These are phyloP conservation scores for Penicillium digitatum DNA, from an alignment of 2,329 filamentous ascomycete species.

Conservation along the genomic window DNA sequence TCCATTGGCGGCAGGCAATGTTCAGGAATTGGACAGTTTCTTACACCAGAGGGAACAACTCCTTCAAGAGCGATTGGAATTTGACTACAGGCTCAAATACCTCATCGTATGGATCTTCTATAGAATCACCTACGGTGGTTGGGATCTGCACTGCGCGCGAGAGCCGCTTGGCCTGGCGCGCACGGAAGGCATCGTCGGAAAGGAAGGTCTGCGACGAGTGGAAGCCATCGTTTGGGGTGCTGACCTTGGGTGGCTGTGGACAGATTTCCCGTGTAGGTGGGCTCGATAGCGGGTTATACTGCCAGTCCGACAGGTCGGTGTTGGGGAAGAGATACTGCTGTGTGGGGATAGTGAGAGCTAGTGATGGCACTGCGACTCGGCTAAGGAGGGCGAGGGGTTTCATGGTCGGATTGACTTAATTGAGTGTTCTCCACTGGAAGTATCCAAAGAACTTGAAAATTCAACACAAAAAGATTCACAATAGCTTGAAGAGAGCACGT, in stretches of 20 bases:
- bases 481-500: slow-evolving; percentile 4
- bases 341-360: slow-evolving; percentile 26
- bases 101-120: slow-evolving; percentile 51
- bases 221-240: slow-evolving; percentile 28
- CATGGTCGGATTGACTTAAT: slow-evolving; percentile 9
- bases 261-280: slow-evolving; percentile 23
- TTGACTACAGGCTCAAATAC: slow-evolving; percentile 58
- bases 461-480: not conserved
- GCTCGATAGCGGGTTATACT: not conserved
- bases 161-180: slow-evolving; percentile 48
- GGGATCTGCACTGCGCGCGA: slow-evolving; percentile 56
- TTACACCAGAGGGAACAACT: slow-evolving; percentile 52
- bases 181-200: slow-evolving; percentile 26
- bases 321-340: slow-evolving; percentile 24
- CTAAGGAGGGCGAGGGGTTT: slow-evolving; percentile 16
- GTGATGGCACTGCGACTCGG: slow-evolving; percentile 18
- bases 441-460: not conserved
- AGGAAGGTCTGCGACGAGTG: slow-evolving; percentile 29
- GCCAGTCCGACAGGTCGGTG: not conserved
- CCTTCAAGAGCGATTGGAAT: slow-evolving; percentile 50
- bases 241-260: slow-evolving; percentile 29
- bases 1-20: not conserved
- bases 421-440: not conserved
- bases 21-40: not conserved
- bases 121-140: slow-evolving; percentile 39